Evolutionary conservation across 306 rosid genomes (phyloP), one percentile per base, ranked within the genome.

Genomic region (Corylus avellana): DNA sequence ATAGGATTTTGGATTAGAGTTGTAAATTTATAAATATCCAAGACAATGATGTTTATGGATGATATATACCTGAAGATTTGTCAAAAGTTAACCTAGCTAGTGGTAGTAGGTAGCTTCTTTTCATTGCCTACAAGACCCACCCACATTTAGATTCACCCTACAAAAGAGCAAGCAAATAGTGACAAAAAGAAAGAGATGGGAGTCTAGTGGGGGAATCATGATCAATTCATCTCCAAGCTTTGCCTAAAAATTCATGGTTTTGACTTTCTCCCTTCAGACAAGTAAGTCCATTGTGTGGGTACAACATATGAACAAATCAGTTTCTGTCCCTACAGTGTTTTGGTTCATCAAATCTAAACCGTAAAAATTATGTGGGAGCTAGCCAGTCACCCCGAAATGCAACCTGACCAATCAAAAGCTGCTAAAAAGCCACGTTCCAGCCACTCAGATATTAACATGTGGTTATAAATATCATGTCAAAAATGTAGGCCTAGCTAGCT

Each of bases 31-130:
- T 18, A 37, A 37, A 22, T 22, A 22, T 67, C 54, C 12, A 18
- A 63, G 78, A 58, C 29, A 77, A 54, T 54, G 46, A 73, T 56
- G 78, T 56, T 70, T 12, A 51, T 53, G 80, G 59, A 75, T 59
- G 83, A 48, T 27, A 78, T 6, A 14, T 10, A 78, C 80, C 35
- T n/a, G 22, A 79, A 49, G 70, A 67, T 59, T 87, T 29, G 78
- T 85, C 81, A 79, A 92, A 88, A 84, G 94, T 72, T 81, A 16
- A 69, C 16, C 29, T 66, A 87, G 93, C 29, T 67, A 87, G 93
- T 92, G 97, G 91, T 88, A 88, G 90, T 81, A 80, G 94, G 89
- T 90, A 29, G 62, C n/a, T 80, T 80, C 74, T 66, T 74, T 79
- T 80, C 66, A 61, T 83, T 78, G 69, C 46, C 8, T 6, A 6